Percentiles rank a stretch among this genome's conserved stretches.
These are phyloP conservation scores for Tetrahymena malaccensis DNA, from an alignment of 73 alveolate species.

Conservation along the genomic window DNA sequence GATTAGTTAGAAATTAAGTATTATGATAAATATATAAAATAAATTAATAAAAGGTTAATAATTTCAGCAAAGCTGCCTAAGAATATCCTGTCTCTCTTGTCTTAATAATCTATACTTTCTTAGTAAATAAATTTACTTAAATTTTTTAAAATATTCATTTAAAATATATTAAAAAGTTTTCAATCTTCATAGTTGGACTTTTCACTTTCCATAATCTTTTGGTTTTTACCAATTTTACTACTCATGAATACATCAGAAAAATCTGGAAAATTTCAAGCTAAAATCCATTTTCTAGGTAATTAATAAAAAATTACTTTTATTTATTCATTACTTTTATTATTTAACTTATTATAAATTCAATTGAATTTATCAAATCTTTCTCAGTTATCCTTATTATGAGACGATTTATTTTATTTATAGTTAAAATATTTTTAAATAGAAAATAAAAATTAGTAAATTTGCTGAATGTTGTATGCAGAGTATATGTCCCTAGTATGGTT, in stretches of 20 bases:
- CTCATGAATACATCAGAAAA: slow-evolving; percentile 50
- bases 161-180: background rate
- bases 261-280: slow-evolving; percentile 15
- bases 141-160: background rate
- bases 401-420: no score
- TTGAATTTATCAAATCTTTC: no score
- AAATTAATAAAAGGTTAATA: background rate
- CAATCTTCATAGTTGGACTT: slow-evolving; percentile 44
- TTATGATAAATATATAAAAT: background rate
- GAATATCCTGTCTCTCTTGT: slow-evolving; percentile 10
- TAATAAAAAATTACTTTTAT: background rate
- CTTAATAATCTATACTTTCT: slow-evolving; percentile 14
- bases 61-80: background rate
- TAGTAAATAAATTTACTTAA: background rate
- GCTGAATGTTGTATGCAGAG: background rate
- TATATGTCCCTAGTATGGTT: background rate
- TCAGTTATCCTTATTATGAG: no score
- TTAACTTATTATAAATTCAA: no score
- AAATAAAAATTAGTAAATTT: background rate
- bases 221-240: slow-evolving; percentile 31
- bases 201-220: slow-evolving; percentile 44
- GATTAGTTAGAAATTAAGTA: no score
- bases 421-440: no score
- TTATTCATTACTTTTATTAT: no score
- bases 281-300: slow-evolving; percentile 30